Percentiles rank a stretch among this genome's conserved stretches.
Conservation (phyloP, 352 stramenopile species). For the Achlya hypogyna region DNA sequence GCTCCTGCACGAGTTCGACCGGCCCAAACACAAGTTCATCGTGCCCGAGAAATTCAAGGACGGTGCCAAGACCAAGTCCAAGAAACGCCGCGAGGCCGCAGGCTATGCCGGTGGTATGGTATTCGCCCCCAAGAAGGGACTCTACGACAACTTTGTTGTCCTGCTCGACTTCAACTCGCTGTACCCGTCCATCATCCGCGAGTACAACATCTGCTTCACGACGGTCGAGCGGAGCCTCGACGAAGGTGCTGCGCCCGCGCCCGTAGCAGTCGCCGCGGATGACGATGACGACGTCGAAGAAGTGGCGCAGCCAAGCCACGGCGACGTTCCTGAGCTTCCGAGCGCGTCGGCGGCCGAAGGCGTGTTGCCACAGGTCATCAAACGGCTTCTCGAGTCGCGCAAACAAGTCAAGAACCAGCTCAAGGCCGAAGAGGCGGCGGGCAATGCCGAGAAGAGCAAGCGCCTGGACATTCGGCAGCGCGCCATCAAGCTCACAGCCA, state of each 20-base stretch:
- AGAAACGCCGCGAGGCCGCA: conserved; percentile 51
- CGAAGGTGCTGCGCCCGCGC: conserved; percentile 41
- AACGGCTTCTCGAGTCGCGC: conserved; percentile 95
- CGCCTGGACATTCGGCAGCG: conserved; percentile 99
- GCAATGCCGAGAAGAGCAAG: conserved; percentile 72
- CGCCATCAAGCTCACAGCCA: conserved; percentile 99
- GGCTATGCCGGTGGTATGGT: conserved; percentile 99
- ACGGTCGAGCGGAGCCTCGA: conserved; percentile 89
- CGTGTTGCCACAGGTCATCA: conserved; percentile 95
- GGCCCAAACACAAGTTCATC: conserved; percentile 95
- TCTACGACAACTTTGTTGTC: conserved; percentile 99
- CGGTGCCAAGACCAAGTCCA: conserved; percentile 38
- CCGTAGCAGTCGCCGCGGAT: conserved; percentile 50
- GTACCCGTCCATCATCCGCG: conserved; percentile 98
- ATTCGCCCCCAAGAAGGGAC: conserved; percentile 98
- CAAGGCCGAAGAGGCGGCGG: conserved; percentile 88
- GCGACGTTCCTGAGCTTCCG: conserved; percentile 76
- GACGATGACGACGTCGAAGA: conserved; percentile 58
- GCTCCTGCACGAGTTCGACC: conserved; percentile 97
- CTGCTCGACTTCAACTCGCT: conserved; percentile 99
- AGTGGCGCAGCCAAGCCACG: conserved; percentile 66
- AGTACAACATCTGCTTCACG: conserved; percentile 99
- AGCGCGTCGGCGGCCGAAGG: conserved; percentile 73
- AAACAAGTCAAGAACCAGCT: conserved; percentile 96
- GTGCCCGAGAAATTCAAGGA: conserved; percentile 92